These are phyloP conservation scores for Boletus insuetus DNA, from an alignment of 768 basidiomycete genomes.

Conservation along the genomic window DNA sequence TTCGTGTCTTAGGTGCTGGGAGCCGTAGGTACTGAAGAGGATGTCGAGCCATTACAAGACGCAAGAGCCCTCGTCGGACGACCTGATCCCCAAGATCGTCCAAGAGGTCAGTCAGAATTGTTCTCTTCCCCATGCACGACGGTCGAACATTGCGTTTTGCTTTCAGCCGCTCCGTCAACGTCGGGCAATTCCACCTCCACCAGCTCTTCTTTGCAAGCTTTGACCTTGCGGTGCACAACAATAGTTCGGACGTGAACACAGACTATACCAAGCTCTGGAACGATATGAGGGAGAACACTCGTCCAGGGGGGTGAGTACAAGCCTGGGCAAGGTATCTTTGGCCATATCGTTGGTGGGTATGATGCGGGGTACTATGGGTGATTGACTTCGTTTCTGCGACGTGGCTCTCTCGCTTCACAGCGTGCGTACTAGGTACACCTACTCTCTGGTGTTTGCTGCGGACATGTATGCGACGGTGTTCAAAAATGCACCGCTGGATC, in stretches of 20 bases:
- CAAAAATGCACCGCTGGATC: slow-evolving; percentile 72
- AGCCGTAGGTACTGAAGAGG: slow-evolving; percentile 66
- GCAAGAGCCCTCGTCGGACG: slow-evolving; percentile 63
- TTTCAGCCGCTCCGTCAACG: slow-evolving; percentile 68
- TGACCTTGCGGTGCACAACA: slow-evolving; percentile 24
- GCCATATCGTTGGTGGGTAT: slow-evolving; percentile 75
- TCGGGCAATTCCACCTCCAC: slow-evolving; percentile 65
- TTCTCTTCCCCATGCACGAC: not conserved
- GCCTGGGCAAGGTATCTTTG: slow-evolving; percentile 58
- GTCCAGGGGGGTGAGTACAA: slow-evolving; percentile 49
- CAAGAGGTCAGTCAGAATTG: slow-evolving; percentile 51
- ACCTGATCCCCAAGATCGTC: slow-evolving; percentile 73
- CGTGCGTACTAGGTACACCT: slow-evolving; percentile 50
- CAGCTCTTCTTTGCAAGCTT: slow-evolving; percentile 72
- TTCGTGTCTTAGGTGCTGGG: slow-evolving; percentile 63
- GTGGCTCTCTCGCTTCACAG: too few species aligned
- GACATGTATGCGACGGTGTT: slow-evolving; percentile 75
- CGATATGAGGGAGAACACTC: slow-evolving; percentile 61
- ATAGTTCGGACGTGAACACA: slow-evolving; percentile 45
- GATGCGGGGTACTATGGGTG: slow-evolving; percentile 65
- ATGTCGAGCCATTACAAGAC: slow-evolving; percentile 83
- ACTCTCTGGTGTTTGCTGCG: slow-evolving; percentile 61
- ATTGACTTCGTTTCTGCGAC: slow-evolving; percentile 9
- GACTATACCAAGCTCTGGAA: slow-evolving; percentile 85
- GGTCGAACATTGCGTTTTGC: not conserved